Conservation (phyloP, 2,329 filamentous ascomycete species). For the Lachnum nothofagi region DNA sequence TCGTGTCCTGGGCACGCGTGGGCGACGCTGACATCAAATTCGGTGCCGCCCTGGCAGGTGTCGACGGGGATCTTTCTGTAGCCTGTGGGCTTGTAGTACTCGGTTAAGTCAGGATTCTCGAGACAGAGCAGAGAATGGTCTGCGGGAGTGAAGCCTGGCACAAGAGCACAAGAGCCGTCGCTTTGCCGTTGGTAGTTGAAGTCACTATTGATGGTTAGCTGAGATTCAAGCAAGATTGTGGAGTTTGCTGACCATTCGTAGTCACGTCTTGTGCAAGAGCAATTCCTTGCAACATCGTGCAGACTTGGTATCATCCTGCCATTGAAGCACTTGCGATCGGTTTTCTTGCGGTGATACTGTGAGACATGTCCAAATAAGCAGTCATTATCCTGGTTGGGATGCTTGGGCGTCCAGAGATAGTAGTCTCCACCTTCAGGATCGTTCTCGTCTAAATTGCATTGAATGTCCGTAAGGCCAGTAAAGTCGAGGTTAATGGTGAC, state of each 20-base stretch:
- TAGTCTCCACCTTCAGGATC: slow-evolving; percentile 65
- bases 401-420: slow-evolving; percentile 78
- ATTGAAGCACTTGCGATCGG: slow-evolving; percentile 76
- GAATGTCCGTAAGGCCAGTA: slow-evolving; percentile 65
- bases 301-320: slow-evolving; percentile 65
- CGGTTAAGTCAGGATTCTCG: slow-evolving; percentile 60
- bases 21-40: slow-evolving; percentile 60
- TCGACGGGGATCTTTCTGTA: slow-evolving; percentile 87
- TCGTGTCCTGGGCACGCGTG: slow-evolving; percentile 73
- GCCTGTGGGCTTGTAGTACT: slow-evolving; percentile 80
- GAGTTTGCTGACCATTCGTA: slow-evolving; percentile 74
- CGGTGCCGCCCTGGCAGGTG: slow-evolving; percentile 72
- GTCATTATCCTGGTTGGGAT: slow-evolving; percentile 70
- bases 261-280: slow-evolving; percentile 76
- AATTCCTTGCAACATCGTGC: slow-evolving; percentile 67
- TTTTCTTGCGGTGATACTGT: slow-evolving; percentile 85
- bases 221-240: not conserved
- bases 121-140: slow-evolving; percentile 55
- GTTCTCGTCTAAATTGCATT: slow-evolving; percentile 65
- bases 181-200: slow-evolving; percentile 84
- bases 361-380: slow-evolving; percentile 91
- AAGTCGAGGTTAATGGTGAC: slow-evolving; percentile 86
- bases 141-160: slow-evolving; percentile 63
- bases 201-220: slow-evolving; percentile 52
- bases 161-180: slow-evolving; percentile 72